phyloP scores from a whole-genome alignment of 805 yeast species.

The Lipomyces yamanashiensis region DNA sequence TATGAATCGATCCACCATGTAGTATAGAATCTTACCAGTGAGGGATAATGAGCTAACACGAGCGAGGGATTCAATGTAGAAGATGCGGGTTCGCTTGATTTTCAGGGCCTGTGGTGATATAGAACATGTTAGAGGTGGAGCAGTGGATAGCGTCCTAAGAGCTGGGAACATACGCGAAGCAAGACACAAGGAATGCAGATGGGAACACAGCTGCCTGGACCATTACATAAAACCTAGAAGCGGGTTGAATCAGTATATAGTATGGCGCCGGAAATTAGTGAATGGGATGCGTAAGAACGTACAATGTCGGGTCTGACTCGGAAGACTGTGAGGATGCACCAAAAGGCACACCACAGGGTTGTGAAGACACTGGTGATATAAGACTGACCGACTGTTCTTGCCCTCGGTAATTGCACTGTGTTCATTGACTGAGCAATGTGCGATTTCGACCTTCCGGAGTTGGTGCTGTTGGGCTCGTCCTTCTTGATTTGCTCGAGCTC shows the following conservation, averaged over 20 bases:
- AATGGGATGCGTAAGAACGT: background rate
- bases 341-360: conserved; percentile 49
- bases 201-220: conserved; percentile 84
- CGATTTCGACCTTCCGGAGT: conserved; percentile 16
- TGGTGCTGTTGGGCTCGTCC: conserved; percentile 39
- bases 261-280: background rate
- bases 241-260: background rate
- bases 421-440: conserved; percentile 42
- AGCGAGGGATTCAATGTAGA: conserved; percentile 87
- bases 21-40: conserved; percentile 72
- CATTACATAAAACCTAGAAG: conserved; percentile 58
- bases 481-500: conserved; percentile 36
- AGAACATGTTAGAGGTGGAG: background rate
- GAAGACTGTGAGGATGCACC: conserved; percentile 43
- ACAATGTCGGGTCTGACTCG: conserved; percentile 48
- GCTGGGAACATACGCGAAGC: conserved; percentile 48
- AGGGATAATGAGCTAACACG: conserved; percentile 75
- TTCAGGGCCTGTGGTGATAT: conserved; percentile 4
- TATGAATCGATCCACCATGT: conserved; percentile 73
- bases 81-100: conserved; percentile 54
- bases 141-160: conserved; percentile 7
- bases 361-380: conserved; percentile 53
- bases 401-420: conserved; percentile 54
- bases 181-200: conserved; percentile 62
- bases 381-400: conserved; percentile 65